Evolutionary conservation across 129 eudicot genomes (phyloP).

Genomic region (Solidago caesia): DNA sequence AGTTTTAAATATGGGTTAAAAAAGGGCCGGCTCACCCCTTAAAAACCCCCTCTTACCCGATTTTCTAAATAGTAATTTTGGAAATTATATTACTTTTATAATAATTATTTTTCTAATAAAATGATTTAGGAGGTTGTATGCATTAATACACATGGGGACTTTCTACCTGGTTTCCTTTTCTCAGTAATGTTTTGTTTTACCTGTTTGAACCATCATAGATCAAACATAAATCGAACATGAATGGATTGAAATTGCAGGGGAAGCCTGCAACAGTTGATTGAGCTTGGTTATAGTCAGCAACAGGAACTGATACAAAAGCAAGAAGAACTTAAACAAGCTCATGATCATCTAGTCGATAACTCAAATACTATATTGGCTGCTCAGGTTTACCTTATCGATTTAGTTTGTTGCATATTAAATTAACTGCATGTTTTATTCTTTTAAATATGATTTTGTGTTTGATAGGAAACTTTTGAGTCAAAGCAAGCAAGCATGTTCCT

Average conservation of each 20-base stretch:
- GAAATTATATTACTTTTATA: neutral
- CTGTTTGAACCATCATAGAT: neutral
- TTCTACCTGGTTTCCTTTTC: neutral
- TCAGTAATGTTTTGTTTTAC: no score
- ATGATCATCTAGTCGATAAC: constrained; percentile 10
- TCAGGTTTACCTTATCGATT: constrained; percentile 44
- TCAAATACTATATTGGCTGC: constrained; percentile 29
- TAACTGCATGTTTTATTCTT: neutral
- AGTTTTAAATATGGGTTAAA: neutral
- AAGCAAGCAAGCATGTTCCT: constrained; percentile 85
- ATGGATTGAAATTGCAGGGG: constrained; percentile 32
- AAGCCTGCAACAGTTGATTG: constrained; percentile 14
- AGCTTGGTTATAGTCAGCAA: constrained; percentile 25
- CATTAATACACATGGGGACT: neutral
- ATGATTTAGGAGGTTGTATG: neutral
- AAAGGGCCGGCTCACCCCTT: neutral
- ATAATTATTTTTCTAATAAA: neutral
- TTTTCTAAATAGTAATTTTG: neutral
- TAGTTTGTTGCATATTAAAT: neutral
- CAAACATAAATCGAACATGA: neutral
- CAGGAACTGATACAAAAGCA: constrained; percentile 25
- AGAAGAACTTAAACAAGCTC: constrained; percentile 19
- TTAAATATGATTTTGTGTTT: neutral
- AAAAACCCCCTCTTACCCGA: neutral
- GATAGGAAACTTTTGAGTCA: constrained; percentile 83